Percentiles rank a stretch among this genome's conserved stretches.
These are phyloP conservation scores for Funneliformis geosporum DNA, from an alignment of 192 early-diverging fungal species.

Conservation along the genomic window DNA sequence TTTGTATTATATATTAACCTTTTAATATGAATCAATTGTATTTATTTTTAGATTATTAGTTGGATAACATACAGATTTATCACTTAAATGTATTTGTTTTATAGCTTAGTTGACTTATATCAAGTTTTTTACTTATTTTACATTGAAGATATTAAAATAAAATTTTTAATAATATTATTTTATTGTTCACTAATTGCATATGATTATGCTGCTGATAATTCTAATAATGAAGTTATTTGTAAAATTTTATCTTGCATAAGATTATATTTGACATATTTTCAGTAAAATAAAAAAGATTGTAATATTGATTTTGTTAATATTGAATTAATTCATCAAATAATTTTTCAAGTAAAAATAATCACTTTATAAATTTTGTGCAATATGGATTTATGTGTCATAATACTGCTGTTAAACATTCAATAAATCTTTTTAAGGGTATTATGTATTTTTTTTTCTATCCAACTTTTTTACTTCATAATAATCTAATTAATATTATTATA, in stretches of 20 bases:
- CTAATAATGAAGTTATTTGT: not conserved
- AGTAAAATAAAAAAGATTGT: not conserved
- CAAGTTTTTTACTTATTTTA: no score
- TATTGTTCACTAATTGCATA: no score
- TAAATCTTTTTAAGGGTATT: not conserved
- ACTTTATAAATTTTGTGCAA: not conserved
- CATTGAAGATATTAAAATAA: no score
- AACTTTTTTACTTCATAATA: not conserved
- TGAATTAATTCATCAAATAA: not conserved
- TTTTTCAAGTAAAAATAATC: not conserved
- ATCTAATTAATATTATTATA: not conserved
- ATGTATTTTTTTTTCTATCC: not conserved
- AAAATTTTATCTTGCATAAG: not conserved
- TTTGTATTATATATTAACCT: no score
- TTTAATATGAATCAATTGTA: no score
- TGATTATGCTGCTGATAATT: not conserved
- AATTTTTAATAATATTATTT: no score
- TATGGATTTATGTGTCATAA: not conserved
- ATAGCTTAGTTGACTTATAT: no score
- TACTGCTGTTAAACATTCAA: not conserved
- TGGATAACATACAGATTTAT: no score
- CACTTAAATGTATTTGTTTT: no score
- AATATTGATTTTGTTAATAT: not conserved
- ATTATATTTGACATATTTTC: not conserved
- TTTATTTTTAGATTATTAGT: no score